Base-by-base conservation (phyloP, 2,329 filamentous ascomycete species). In the Colletotrichum paranaense region DNA sequence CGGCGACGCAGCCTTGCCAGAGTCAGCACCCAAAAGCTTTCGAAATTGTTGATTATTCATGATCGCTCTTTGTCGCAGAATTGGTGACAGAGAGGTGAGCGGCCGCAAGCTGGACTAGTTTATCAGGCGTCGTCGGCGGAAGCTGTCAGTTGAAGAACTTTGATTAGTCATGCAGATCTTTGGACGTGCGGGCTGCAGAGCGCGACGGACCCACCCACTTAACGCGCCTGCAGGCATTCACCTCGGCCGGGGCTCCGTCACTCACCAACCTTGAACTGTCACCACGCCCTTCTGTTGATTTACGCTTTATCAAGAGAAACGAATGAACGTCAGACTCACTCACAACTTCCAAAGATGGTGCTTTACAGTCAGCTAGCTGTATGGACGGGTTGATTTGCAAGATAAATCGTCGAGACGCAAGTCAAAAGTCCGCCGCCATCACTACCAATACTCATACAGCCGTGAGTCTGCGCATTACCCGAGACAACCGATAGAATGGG, bases 1-100 rank as follows among this genome's bases (percentile, higher is more conserved):
- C 73, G 81, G 70, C 77, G 82, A 72, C 74, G 81, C 77, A 35
- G 82, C 74, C 73, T 86, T 86, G 68, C 82, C 79, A 7, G 86
- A 79, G 73, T 86, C 87, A 53, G 82, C 82, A 58, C 92, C 86
- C 26, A 98, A 83, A 7, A 98, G 89, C 76, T 93, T 93, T 67
- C 97, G 93, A 79, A 99, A 99, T 79, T 98, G 94, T 56, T 95
- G 91, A 87, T 98, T 98, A 82, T 98, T 97, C 97, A 99, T 98
- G 49, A 56, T 58, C 35, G 32, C 62, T 16, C 5, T 72, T 24
- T 30, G 11, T 59, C n/a, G 22, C 28, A 38, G 16, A 35, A 26
- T 38, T 19, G 6, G 49, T 5, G 16, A 22, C 24, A 65, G 62
- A 22, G 19, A 46, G 28, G n/a, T 49, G 19, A 46, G 22, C 19